Evolutionary conservation across 305 asterid genomes (phyloP).

Genomic region (Solanum hybrid): DNA sequence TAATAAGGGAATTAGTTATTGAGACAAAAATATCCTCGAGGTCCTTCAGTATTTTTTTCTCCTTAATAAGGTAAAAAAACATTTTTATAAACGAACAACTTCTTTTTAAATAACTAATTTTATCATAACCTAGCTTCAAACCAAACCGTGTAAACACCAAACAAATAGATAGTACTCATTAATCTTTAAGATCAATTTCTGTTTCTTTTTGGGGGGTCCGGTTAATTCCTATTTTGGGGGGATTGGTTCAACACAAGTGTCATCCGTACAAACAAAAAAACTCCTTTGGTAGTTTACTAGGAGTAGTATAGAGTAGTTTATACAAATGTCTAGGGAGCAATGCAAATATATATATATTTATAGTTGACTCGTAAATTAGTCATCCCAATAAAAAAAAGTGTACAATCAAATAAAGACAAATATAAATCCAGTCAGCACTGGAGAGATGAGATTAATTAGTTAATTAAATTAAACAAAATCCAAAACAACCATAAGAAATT

Average conservation of each 20-base stretch:
- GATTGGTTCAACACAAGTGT: not conserved
- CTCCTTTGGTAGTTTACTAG: not conserved
- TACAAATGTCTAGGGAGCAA: not conserved
- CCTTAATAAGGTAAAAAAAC: not conserved
- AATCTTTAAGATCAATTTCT: not conserved
- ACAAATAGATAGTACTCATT: not conserved
- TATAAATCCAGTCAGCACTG: not conserved
- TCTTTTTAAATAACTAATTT: no score
- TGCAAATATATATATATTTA: not conserved
- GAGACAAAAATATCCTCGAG: not conserved
- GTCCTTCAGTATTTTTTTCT: not conserved
- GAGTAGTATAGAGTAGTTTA: not conserved
- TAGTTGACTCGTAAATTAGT: not conserved
- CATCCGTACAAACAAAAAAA: not conserved
- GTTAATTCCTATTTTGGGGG: not conserved
- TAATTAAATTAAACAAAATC: not conserved
- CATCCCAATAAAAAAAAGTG: not conserved
- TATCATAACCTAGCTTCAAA: not conserved
- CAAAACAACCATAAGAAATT: not conserved
- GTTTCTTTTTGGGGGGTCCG: not conserved
- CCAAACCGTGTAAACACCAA: not conserved
- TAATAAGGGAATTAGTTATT: not conserved
- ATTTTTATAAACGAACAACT: no score
- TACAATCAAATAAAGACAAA: not conserved
- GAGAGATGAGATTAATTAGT: not conserved